These are phyloP conservation scores for Zygnema cylindricum DNA, from an alignment of 139 green algal species.

Conservation along the genomic window DNA sequence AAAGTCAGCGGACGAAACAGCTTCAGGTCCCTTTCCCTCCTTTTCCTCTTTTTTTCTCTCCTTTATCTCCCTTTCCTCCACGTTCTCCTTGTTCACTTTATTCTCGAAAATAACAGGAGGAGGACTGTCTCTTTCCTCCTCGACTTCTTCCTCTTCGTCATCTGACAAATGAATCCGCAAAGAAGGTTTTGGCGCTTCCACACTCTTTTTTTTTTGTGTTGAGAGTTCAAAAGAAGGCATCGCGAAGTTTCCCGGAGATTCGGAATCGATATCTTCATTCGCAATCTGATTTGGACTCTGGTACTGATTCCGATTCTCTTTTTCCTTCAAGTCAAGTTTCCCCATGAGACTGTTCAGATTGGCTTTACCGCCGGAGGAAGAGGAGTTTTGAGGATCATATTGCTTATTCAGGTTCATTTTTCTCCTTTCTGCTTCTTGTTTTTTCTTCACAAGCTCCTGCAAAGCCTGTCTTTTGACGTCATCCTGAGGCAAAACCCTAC, in stretches of 20 bases:
- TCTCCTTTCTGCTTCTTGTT: not conserved
- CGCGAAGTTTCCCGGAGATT: no score
- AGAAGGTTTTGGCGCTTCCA: not conserved
- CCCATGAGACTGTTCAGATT: no score
- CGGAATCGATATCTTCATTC: no score
- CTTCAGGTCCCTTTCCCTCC: conserved; percentile 10
- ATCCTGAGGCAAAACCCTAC: not conserved
- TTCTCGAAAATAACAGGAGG: not conserved
- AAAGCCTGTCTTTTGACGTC: not conserved
- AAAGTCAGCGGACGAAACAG: not conserved
- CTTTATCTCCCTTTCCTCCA: not conserved
- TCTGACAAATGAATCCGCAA: not conserved
- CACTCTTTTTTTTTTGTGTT: no score
- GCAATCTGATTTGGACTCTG: not conserved
- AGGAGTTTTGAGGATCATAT: not conserved
- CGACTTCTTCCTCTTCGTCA: not conserved
- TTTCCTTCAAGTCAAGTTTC: not conserved
- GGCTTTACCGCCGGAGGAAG: not conserved
- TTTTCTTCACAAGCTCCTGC: not conserved
- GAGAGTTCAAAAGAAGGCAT: no score
- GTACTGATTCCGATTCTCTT: not conserved
- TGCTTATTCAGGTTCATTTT: not conserved
- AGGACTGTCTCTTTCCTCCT: no score
- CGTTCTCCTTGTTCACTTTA: no score
- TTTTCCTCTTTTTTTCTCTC: not conserved